Base-by-base conservation (phyloP, 306 rosid species). In the Dalbergia cochinchinensis region DNA sequence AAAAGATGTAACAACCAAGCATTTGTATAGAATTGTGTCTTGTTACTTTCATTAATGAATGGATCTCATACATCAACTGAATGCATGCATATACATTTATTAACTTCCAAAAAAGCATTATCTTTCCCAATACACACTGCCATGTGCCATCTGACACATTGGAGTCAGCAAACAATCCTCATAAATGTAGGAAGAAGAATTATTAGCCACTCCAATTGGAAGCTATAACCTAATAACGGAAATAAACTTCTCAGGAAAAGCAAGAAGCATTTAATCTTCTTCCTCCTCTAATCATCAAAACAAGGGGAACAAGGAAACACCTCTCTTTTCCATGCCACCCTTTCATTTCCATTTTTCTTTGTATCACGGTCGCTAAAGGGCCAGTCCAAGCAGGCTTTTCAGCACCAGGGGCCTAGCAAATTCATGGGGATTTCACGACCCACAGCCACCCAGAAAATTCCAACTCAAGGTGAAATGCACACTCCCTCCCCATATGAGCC, bases 391-490 rank as follows among this genome's bases (percentile, higher is more conserved):
- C 65, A 51, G 66, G 33, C 18, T 47, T 45, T 61, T 51, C 45
- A 31, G 44, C 13, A 58, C 42, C 35, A 26, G 19, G 34, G 31
- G 3, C 19, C 60, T 16, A 13, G 22, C 12, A 69, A 58, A 47
- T 37, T 79, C 65, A 61, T 35, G 41, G 16, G 9, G 26, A 10
- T 10, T 31, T 26, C 20, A 20, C 20, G 13, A 4, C 31, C 71
- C 75, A 33, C 20, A 26, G n/a, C 53, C n/a, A 11, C 16, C 65
- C 39, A 26, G 65, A 13, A 60, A 31, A 59, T 48, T 60, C n/a
- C 42, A 47, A 59, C 31, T 55, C 50, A 50, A 70, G 26, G 64
- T 47, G 11, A 79, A 70, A 70, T 71, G 72, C 78, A 71, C 42
- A 53, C 64, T 70, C 12, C 3, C 11, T 26, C 31, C 31, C 31